phyloP scores from a whole-genome alignment of 2,329 filamentous ascomycete genomes.

The Colletotrichum kahawae region DNA sequence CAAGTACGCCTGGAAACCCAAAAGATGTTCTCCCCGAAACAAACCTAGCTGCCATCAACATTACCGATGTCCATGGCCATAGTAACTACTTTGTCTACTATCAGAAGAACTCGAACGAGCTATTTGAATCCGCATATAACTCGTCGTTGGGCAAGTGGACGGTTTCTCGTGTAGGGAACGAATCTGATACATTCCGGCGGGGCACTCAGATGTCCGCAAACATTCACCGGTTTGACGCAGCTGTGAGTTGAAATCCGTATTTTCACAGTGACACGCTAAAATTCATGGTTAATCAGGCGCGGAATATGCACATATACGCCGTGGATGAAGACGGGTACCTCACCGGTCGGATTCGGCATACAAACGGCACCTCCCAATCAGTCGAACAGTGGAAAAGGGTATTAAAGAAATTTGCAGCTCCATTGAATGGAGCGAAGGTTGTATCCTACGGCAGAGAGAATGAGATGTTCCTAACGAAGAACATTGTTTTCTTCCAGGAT shows the following conservation, averaged over 20 bases:
- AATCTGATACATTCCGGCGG: too few species aligned
- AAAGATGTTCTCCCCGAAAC: background rate
- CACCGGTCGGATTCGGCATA: too few species aligned
- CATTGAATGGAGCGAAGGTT: too few species aligned
- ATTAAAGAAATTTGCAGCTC: too few species aligned
- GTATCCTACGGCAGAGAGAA: background rate
- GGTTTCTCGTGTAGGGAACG: background rate
- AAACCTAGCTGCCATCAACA: background rate
- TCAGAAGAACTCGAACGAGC: background rate
- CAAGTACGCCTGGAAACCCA: background rate
- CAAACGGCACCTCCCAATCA: too few species aligned
- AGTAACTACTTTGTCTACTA: background rate
- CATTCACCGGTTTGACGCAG: too few species aligned
- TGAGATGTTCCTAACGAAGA: too few species aligned
- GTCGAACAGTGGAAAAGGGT: too few species aligned
- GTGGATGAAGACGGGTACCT: background rate
- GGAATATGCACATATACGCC: background rate
- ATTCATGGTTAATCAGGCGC: fast-evolving
- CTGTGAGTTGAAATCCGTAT: too few species aligned
- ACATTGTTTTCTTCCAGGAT: too few species aligned
- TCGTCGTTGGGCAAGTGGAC: background rate
- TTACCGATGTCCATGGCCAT: background rate
- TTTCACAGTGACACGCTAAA: too few species aligned
- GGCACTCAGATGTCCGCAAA: background rate
- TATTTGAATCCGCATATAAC: background rate